These are phyloP conservation scores for Luffa acutangula DNA, from an alignment of 306 rosid species.

Conservation along the genomic window DNA sequence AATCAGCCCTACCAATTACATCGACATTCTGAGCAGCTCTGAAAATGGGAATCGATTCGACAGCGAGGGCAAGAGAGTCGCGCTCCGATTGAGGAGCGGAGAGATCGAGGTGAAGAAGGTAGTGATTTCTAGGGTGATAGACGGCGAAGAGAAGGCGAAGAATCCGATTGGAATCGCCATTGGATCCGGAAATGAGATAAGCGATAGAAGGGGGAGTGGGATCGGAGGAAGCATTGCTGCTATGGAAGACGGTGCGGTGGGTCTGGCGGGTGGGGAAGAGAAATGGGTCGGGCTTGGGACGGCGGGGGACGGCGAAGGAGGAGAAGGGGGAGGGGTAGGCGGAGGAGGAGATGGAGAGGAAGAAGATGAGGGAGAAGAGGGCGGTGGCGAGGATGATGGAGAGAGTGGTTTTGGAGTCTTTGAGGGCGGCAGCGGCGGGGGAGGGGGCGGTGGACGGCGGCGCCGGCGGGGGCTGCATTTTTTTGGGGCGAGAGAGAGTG, in stretches of 20 bases:
- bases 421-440: constrained; percentile 17
- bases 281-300: constrained; percentile 43
- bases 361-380: constrained; percentile 33
- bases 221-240: constrained; percentile 27
- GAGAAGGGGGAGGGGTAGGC: constrained; percentile 11
- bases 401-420: constrained; percentile 48
- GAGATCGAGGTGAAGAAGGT: constrained; percentile 80
- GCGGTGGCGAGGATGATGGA: constrained; percentile 41
- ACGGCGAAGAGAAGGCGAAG: constrained; percentile 46
- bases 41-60: constrained; percentile 53
- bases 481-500: not conserved
- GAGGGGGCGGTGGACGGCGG: not conserved
- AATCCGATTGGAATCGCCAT: constrained; percentile 42
- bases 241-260: constrained; percentile 30
- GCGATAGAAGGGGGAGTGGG: constrained; percentile 67
- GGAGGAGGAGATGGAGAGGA: constrained; percentile 21
- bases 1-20: constrained; percentile 74
- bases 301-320: constrained; percentile 9
- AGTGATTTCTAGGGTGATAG: constrained; percentile 68
- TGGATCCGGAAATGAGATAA: constrained; percentile 62
- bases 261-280: constrained; percentile 51
- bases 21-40: constrained; percentile 74
- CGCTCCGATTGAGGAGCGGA: constrained; percentile 54
- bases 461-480: constrained; percentile 28
- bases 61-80: constrained; percentile 41